phyloP scores from a whole-genome alignment of 805 yeast genomes.

The Ogataea henricii region DNA sequence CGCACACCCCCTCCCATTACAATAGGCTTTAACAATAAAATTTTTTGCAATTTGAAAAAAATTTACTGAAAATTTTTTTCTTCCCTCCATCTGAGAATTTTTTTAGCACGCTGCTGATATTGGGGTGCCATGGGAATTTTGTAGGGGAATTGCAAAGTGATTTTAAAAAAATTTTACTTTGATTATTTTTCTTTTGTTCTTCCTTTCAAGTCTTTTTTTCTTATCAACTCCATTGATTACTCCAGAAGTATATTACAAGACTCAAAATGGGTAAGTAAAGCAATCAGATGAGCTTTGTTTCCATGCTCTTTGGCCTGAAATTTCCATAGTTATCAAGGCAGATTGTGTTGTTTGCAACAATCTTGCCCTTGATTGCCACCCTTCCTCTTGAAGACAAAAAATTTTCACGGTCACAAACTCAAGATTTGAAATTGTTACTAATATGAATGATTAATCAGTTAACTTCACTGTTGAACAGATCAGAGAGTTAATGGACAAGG shows the following conservation, averaged over 20 bases:
- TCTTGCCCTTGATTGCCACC: conserved; percentile 3
- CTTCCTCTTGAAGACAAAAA: background rate
- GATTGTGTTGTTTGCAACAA: background rate
- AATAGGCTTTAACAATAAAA: conserved; percentile 5
- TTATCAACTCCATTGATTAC: conserved; percentile 15
- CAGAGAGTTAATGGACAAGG: conserved; percentile 99
- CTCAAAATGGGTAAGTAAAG: conserved; percentile 27
- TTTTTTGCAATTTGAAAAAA: conserved; percentile 1
- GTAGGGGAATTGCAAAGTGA: conserved; percentile 3
- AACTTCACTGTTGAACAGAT: conserved; percentile 81
- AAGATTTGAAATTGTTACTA: background rate
- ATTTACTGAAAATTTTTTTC: conserved; percentile 4
- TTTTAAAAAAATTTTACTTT: conserved; percentile 6
- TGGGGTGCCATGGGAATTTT: background rate
- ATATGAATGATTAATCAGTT: conserved; percentile 37
- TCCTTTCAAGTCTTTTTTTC: conserved; percentile 4
- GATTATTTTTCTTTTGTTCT: background rate
- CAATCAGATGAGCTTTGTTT: background rate
- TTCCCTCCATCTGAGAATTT: background rate
- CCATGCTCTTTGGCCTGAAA: no score
- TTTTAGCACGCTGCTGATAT: conserved; percentile 1
- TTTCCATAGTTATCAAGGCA: no score
- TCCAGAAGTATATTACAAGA: conserved; percentile 11
- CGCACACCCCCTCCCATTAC: conserved; percentile 5
- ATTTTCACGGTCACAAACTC: background rate